phyloP scores from a whole-genome alignment of 2,329 filamentous ascomycete genomes.

The Oidium heveae region DNA sequence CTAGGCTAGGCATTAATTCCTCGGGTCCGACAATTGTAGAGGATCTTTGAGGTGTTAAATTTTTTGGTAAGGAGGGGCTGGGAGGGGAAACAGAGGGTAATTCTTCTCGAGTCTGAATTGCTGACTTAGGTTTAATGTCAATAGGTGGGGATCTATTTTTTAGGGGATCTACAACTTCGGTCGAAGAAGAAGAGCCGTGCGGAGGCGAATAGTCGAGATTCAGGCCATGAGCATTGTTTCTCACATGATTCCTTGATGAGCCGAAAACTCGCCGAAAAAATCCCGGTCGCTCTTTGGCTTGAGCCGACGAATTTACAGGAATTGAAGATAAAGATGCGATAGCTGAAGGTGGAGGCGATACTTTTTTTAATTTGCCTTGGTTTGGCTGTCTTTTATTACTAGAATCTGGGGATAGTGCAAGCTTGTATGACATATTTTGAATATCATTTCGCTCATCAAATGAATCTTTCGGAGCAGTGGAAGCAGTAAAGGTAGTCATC shows the following conservation, averaged over 20 bases:
- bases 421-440: no score
- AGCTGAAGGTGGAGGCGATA: slow-evolving; percentile 10
- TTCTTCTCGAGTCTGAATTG: slow-evolving; percentile 8
- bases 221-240: slow-evolving; percentile 4
- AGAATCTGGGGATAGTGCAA: neutral
- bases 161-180: slow-evolving; percentile 17
- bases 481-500: no score
- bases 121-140: slow-evolving; percentile 22
- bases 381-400: slow-evolving; percentile 4
- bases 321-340: slow-evolving; percentile 18
- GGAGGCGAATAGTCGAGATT: slow-evolving; percentile 12
- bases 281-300: slow-evolving; percentile 44
- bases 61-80: neutral
- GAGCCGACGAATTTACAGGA: neutral
- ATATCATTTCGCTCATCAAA: no score
- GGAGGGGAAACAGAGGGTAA: neutral
- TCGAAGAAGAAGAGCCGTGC: slow-evolving; percentile 15
- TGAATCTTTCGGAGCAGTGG: no score
- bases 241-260: slow-evolving; percentile 31
- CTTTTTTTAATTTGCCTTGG: slow-evolving; percentile 21
- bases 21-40: slow-evolving; percentile 4
- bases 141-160: slow-evolving; percentile 19
- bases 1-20: slow-evolving; percentile 21
- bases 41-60: neutral
- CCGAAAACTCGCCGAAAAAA: slow-evolving; percentile 84